phyloP scores from a whole-genome alignment of 176 grass and related monocot genomes.

The Carex scoparia region DNA sequence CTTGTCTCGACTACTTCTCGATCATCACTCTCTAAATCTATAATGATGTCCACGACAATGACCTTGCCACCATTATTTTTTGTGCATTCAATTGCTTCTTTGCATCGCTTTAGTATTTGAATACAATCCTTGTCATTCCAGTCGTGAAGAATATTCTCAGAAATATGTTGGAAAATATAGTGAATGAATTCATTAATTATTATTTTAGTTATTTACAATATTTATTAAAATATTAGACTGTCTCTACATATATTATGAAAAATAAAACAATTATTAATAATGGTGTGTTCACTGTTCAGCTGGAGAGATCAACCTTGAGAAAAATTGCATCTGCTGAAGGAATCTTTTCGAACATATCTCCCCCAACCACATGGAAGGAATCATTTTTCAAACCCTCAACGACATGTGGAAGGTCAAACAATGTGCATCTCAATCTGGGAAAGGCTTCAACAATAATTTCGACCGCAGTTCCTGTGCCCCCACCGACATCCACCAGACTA shows the following conservation, averaged over 20 bases:
- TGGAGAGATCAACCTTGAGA: not conserved
- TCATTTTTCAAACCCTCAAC: not conserved
- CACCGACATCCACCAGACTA: not conserved
- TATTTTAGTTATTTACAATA: too few relatives aligned
- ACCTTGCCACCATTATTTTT: slow-evolving; percentile 29
- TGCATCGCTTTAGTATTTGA: too few relatives aligned
- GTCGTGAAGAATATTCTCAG: slow-evolving; percentile 23
- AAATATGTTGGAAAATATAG: not conserved
- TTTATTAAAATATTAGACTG: too few relatives aligned
- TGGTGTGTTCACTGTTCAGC: not conserved
- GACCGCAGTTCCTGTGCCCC: not conserved
- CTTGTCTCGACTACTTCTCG: slow-evolving; percentile 33
- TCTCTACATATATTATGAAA: too few relatives aligned
- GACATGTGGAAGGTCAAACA: not conserved
- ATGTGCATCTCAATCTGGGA: not conserved
- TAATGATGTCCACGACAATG: slow-evolving; percentile 56
- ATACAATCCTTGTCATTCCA: too few relatives aligned
- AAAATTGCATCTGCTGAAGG: not conserved
- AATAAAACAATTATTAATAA: too few relatives aligned
- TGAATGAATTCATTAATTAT: too few relatives aligned
- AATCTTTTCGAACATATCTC: slow-evolving; percentile 3
- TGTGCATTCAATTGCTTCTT: too few relatives aligned
- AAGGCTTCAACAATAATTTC: not conserved
- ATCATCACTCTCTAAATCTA: slow-evolving; percentile 18
- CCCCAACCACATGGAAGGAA: not conserved